Base-by-base conservation (phyloP, 2,329 filamentous ascomycete genomes). In the Xylaria polymorpha region DNA sequence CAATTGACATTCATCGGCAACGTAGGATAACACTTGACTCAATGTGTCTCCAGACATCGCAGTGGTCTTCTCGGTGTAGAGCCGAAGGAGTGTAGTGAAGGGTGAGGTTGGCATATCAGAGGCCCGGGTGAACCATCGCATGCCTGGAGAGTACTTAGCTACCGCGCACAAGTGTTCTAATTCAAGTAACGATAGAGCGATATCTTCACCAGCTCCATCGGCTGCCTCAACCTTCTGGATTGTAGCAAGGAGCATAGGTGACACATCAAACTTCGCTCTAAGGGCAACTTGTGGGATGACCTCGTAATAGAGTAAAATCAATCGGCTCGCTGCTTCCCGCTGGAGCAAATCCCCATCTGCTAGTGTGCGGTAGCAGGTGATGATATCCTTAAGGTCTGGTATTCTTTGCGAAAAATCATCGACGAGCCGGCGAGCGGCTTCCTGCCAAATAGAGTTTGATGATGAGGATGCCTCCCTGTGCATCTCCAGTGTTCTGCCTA, bases 61-160 rank as follows among this genome's bases (percentile, higher is more conserved):
- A 5, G 81, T 79, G 22, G 84, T 81, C 3, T 84, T 84, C 32
- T 85, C 83, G 3, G 84, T 82, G 43, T 86, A 83, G 6, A 92
- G 82, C 68, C 85, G 88, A 6, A 95, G 79, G 25, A 95, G 84
- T 0, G 90, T 89, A n/a, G 88, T 88, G 71, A 94, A 93, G 0
- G 92, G 91, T 4, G 92, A 93, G 46, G 88, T 82, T 1, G 80
- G 78, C n/a, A 92, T 83, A 0, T 85, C 85, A 72, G 91, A 88
- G 67, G 83, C 87, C 76, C 92, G 94, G 71, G 92, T 87, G 83
- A 96, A 98, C 95, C 95, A 98, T 71, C 92, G 90, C 90, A 97
- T 96, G 6, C 91, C 90, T 0, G 92, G 90, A 3, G 94, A 97
- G 74, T 91, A 89, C 71, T 90, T 88, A 3, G 94, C 94, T 77